Evolutionary conservation across 2,329 filamentous ascomycete genomes (phyloP), one percentile per base, ranked within the genome.

Genomic region (Aspergillus texensis): DNA sequence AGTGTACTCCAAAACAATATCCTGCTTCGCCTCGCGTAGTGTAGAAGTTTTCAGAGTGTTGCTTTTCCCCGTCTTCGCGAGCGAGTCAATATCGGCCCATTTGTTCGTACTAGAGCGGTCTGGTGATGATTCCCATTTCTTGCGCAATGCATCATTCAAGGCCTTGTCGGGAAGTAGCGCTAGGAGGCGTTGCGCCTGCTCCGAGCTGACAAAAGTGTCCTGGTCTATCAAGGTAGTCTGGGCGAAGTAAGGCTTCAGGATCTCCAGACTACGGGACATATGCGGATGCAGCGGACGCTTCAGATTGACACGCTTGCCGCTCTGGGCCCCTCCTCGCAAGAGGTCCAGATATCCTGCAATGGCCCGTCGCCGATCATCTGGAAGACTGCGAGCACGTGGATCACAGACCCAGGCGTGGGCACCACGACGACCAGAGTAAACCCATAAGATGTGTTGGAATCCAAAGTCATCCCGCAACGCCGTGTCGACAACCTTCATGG

Each of bases 341-440:
- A 98, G 85, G 73, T 97, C 94, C 16, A 99, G 84, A 74, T 98
- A 99, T 26, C 91, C 89, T 0, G 93, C 93, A 65, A 99, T 90
- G 0, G 94, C 91, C 69, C 88, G 88, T 61, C 95, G 87, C 79
- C 92, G 93, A 70, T 91, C 87, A 72, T 99, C 95, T 67, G 96
- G 91, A 82, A 99, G 87, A 39, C 85, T 85, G 62, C 95, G 87
- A 0, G 94, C 95, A 62, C 90, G 89, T 74, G 91, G 92, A 77
- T 99, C 95, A 75, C 94, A 98, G 12, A 99, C 91, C 95, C 95
- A 99, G 6, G 95, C 95, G 88, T 99, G 95, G 34, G 92, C 94
- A 81, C 95, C 95, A 85, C 95, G 88, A 78, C 95, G 91, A 70
- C 95, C 95, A 0, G 95, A 99, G 79, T 99, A 99, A 8, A 99